These are phyloP conservation scores for Geosiphon pyriformis DNA, from an alignment of 192 early-diverging fungal genomes.

Conservation along the genomic window DNA sequence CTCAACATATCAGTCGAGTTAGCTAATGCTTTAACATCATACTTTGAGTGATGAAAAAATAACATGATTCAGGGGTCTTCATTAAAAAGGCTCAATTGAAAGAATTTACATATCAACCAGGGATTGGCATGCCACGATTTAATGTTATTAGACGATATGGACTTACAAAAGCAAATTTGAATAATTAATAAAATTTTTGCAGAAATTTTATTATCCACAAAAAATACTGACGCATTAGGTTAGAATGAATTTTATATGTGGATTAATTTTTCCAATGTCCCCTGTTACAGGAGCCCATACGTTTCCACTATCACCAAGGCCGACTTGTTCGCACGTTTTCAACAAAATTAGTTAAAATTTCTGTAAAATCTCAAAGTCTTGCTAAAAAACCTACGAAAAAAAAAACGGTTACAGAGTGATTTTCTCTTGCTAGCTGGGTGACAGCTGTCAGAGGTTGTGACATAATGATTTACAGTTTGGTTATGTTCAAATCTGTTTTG, in stretches of 20 bases:
- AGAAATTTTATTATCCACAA: not conserved
- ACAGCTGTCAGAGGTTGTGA: constrained; percentile 32
- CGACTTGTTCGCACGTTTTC: constrained; percentile 16
- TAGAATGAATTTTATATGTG: constrained; percentile 89
- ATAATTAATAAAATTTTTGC: too few species aligned
- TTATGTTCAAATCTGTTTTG: too few species aligned
- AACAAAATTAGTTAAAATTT: not conserved
- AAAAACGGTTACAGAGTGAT: constrained; percentile 53
- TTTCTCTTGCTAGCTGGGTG: constrained; percentile 31
- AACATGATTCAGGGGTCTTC: not conserved
- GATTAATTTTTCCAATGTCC: constrained; percentile 53
- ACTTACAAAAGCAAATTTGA: constrained; percentile 27
- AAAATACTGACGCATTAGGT: constrained; percentile 67
- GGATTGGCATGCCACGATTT: constrained; percentile 78
- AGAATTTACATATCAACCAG: constrained; percentile 92
- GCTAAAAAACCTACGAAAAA: constrained; percentile 33
- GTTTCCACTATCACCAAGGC: constrained; percentile 55
- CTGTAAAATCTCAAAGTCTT: not conserved
- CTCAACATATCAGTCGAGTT: constrained; percentile 68
- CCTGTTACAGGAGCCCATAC: constrained; percentile 52
- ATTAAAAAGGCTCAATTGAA: constrained; percentile 40
- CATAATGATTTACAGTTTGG: constrained; percentile 20
- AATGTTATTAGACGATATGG: constrained; percentile 62
- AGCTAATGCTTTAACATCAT: constrained; percentile 10
- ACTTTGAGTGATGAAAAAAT: constrained; percentile 12